Evolutionary conservation across 768 basidiomycete genomes (phyloP), one percentile per base, ranked within the genome.

Genomic region (Trametes elegans): DNA sequence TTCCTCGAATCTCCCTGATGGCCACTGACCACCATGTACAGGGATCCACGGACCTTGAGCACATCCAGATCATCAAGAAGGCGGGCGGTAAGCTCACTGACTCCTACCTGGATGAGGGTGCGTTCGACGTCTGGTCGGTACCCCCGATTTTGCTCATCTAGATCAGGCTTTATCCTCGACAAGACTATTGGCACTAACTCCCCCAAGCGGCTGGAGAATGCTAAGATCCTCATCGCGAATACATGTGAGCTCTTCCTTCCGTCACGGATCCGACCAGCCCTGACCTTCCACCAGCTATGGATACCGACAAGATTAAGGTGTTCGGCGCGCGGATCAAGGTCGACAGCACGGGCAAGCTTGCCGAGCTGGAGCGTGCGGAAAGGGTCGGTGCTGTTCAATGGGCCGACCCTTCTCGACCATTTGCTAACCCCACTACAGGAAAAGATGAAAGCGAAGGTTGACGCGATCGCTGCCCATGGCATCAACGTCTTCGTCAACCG

Each of bases 11-110:
- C 39, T 27, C 10, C 35, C 7, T 24, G 18, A 18, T 43, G 3
- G 10, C 14, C 7, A n/a, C 8, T 29, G 3, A 8, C 14, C 7
- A n/a, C 8, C 26, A 7, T 26, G 14, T 44, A 7, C 64, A 93
- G 89, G 97, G 97, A 32, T 97, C 94, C 32, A 94, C 91, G 46
- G 89, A 98, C 73, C 78, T 99, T 29, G 96, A 99, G 62, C 94
- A 98, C 70, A 98, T 99, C 61, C 96, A 99, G 73, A 88, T 98
- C 70, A 99, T 98, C 77, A 99, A 99, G 81, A 98, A 98, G 74
- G 92, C 91, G n/a, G 96, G 96, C 53, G 96, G 96, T 46, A 99
- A 98, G 76, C 79, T 99, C 64, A 96, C 93, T 0, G 96, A 98
- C 66, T 96, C 93, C 6, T 99, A 98, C 76, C 83, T 99, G 29